Conservation (phyloP, 1,139 yeast genomes). For the Taphrina pruni region DNA sequence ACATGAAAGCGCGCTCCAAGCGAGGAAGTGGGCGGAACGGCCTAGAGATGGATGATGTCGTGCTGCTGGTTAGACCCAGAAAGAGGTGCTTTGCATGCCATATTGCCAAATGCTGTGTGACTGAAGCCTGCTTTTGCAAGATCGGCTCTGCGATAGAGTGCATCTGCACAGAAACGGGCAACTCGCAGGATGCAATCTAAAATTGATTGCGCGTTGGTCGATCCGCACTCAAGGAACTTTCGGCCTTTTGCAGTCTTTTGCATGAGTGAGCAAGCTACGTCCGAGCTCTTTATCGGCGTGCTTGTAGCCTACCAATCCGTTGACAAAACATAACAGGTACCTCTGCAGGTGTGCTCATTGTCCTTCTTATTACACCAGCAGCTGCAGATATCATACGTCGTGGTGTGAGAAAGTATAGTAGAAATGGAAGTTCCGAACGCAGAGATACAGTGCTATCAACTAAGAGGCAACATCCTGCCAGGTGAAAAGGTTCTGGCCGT, state of each 20-base stretch:
- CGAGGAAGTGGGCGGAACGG: conserved; percentile 63
- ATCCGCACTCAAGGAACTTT: neutral
- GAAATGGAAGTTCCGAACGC: neutral
- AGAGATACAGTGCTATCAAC: neutral
- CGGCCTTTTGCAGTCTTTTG: too few relatives aligned
- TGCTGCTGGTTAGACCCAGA: too few relatives aligned
- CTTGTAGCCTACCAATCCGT: neutral
- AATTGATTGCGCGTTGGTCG: neutral
- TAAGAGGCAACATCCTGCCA: neutral
- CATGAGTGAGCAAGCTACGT: too few relatives aligned
- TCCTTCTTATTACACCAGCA: too few relatives aligned
- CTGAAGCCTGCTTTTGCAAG: too few relatives aligned
- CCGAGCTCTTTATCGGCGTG: too few relatives aligned
- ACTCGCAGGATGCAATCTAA: neutral
- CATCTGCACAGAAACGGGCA: neutral
- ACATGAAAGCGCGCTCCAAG: conserved; percentile 66
- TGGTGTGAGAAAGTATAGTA: too few relatives aligned
- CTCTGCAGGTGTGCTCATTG: neutral
- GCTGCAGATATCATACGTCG: too few relatives aligned
- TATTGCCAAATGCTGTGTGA: too few relatives aligned
- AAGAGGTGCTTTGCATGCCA: too few relatives aligned
- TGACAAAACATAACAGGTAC: neutral
- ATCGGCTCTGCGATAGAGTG: too few relatives aligned
- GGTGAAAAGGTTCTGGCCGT: neutral
- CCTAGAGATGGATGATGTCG: conserved; percentile 19